Conservation (phyloP, 106 monocot species). For the Dendrobium huoshanense region DNA sequence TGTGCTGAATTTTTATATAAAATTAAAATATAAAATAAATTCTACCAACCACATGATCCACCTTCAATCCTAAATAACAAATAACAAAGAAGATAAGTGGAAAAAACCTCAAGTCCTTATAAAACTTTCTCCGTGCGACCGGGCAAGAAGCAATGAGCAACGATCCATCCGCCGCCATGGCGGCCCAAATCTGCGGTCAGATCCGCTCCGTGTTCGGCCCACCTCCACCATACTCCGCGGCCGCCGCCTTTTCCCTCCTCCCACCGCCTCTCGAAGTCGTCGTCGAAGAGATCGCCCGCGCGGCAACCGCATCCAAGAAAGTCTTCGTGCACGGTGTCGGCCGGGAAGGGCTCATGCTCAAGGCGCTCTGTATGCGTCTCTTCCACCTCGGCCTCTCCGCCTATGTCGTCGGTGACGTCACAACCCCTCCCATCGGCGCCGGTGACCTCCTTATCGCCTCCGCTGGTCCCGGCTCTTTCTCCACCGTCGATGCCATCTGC, state of each 20-base stretch:
- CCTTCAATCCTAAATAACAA: neutral
- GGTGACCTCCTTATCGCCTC: constrained; percentile 86
- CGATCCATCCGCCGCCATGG: constrained; percentile 23
- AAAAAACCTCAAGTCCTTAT: too few relatives aligned
- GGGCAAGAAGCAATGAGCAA: constrained; percentile 11
- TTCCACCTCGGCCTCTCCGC: constrained; percentile 81
- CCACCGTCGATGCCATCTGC: constrained; percentile 88
- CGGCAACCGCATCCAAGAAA: neutral
- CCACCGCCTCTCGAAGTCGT: constrained; percentile 45
- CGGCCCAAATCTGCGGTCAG: constrained; percentile 67
- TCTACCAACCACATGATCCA: too few relatives aligned
- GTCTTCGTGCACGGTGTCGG: constrained; percentile 90
- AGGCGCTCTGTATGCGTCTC: constrained; percentile 90
- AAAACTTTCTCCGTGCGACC: too few relatives aligned
- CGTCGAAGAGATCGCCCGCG: constrained; percentile 40
- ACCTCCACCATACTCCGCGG: constrained; percentile 12
- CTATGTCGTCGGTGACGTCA: constrained; percentile 81
- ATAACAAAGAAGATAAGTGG: neutral
- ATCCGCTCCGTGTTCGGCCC: constrained; percentile 68
- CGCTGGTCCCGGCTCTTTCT: constrained; percentile 82
- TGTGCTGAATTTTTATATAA: too few relatives aligned
- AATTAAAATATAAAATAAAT: too few relatives aligned
- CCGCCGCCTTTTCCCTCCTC: neutral
- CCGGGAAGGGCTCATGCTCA: constrained; percentile 85
- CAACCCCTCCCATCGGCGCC: constrained; percentile 58